Conservation (phyloP, 2,329 filamentous ascomycete species). For the Aspergillus intermedius region DNA sequence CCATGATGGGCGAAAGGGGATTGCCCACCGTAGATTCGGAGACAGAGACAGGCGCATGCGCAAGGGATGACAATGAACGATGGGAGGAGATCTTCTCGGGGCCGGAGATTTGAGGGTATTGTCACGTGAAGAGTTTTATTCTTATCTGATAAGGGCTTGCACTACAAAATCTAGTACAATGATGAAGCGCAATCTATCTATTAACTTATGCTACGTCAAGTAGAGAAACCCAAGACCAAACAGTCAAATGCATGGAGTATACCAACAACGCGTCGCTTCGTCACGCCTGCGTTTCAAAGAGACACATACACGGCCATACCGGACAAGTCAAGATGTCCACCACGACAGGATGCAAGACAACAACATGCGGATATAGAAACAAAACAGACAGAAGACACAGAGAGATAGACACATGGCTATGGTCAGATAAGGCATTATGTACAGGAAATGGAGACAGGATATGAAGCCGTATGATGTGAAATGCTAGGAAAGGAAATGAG, state of each 20-base stretch:
- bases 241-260: conserved; percentile 6
- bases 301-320: conserved; percentile 19
- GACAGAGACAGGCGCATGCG: conserved; percentile 26
- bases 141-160: neutral
- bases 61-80: conserved; percentile 5
- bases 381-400: conserved; percentile 1
- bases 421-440: conserved; percentile 1
- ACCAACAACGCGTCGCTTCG: conserved; percentile 12
- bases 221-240: neutral
- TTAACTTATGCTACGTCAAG: neutral
- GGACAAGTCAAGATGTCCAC: conserved; percentile 4
- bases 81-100: neutral
- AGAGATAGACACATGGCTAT: conserved; percentile 13
- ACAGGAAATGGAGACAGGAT: no score
- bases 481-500: no score
- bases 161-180: neutral
- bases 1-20: conserved; percentile 19
- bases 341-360: conserved; percentile 6
- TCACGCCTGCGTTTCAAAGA: conserved; percentile 19
- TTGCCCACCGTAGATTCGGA: conserved; percentile 20
- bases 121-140: conserved; percentile 3
- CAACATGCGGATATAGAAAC: neutral
- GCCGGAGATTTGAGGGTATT: neutral
- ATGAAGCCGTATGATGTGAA: no score
- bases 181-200: neutral